Conservation (phyloP, 495 filamentous ascomycete species). For the Lindgomyces ingoldianus region DNA sequence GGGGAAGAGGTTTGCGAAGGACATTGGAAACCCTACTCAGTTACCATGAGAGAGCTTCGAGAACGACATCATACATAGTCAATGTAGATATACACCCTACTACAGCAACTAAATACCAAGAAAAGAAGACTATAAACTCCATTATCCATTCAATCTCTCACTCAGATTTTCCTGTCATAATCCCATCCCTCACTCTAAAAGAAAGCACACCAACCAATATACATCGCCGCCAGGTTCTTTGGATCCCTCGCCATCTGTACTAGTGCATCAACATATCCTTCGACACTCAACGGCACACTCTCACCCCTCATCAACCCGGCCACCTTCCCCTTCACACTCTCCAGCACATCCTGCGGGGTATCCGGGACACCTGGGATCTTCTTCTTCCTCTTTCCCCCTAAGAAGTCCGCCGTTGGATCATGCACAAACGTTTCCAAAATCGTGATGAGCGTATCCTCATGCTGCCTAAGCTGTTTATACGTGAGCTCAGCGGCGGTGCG, state of each 20-base stretch:
- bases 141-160: not conserved
- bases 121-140: not conserved
- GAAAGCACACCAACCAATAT: conserved; percentile 97
- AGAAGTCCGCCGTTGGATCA: conserved; percentile 93
- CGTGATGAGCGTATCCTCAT: conserved; percentile 95
- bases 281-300: conserved; percentile 87
- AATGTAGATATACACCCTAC: not conserved
- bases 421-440: conserved; percentile 95
- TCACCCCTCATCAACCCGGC: conserved; percentile 79
- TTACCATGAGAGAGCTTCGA: too few relatives aligned
- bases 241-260: conserved; percentile 80
- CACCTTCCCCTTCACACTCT: conserved; percentile 84
- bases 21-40: too few relatives aligned
- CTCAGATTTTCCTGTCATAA: not conserved
- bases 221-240: conserved; percentile 81
- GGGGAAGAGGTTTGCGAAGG: too few relatives aligned
- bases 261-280: conserved; percentile 92
- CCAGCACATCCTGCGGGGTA: conserved; percentile 85
- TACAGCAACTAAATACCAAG: not conserved
- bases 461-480: conserved; percentile 76
- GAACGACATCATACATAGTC: not conserved
- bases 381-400: conserved; percentile 70
- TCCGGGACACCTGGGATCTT: conserved; percentile 67
- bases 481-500: conserved; percentile 87
- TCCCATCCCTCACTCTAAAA: conserved; percentile 54